Evolutionary conservation across 1,139 yeast genomes (phyloP).

Genomic region (Sugiyamaella castrensis): DNA sequence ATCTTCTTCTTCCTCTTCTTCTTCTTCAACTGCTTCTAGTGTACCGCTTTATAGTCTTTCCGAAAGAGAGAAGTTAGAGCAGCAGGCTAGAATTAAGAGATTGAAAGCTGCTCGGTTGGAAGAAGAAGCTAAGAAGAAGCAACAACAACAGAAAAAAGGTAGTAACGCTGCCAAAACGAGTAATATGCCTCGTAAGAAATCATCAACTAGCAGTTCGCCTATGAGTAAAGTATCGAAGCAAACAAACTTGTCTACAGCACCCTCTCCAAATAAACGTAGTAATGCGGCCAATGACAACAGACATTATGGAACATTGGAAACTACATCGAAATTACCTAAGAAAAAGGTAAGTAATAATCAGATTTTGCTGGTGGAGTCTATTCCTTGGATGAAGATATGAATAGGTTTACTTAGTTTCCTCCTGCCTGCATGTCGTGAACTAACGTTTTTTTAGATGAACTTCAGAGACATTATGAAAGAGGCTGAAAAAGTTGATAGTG

Average conservation of each 20-base stretch:
- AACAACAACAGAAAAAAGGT: constrained; percentile 10
- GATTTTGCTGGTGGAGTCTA: not conserved
- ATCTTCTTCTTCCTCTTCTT: constrained; percentile 3
- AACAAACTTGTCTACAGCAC: not conserved
- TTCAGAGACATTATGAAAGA: constrained; percentile 41
- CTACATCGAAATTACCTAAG: constrained; percentile 8
- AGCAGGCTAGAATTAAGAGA: constrained; percentile 30
- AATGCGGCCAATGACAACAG: not conserved
- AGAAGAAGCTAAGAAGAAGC: constrained; percentile 20
- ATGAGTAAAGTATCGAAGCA: not conserved
- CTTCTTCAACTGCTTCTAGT: constrained; percentile 1
- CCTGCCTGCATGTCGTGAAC: constrained; percentile 8
- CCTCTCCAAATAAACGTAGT: no score
- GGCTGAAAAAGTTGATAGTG: constrained; percentile 38
- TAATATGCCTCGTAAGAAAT: not conserved
- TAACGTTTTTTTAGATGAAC: constrained; percentile 31
- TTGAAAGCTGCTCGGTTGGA: constrained; percentile 32
- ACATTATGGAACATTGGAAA: not conserved
- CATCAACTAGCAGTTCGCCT: not conserved
- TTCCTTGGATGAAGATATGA: no score
- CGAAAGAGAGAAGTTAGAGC: constrained; percentile 28
- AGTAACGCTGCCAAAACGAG: constrained; percentile 9
- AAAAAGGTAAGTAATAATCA: constrained; percentile 13
- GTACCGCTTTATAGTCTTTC: constrained; percentile 19
- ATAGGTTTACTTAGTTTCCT: not conserved